Evolutionary conservation across 192 early-diverging fungal genomes (phyloP).

Genomic region (Physocladia obscura): DNA sequence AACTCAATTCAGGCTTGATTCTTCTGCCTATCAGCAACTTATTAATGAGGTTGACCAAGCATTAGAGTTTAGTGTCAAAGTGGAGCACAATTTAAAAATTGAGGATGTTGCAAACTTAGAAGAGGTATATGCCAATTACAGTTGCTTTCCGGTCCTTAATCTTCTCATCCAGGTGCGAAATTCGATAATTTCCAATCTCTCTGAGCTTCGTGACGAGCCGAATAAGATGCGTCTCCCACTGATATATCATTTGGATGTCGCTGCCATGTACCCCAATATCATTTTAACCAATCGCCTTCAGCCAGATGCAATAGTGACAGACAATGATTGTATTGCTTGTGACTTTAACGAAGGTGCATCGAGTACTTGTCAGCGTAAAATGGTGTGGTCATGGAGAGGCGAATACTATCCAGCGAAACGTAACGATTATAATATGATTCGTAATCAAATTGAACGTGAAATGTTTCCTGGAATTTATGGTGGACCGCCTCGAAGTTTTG

Average conservation of each 20-base stretch:
- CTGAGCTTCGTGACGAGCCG: slow-evolving; percentile 77
- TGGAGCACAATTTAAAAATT: slow-evolving; percentile 73
- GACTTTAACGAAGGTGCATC: slow-evolving; percentile 85
- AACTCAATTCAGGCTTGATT: slow-evolving; percentile 77
- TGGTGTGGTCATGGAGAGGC: slow-evolving; percentile 98
- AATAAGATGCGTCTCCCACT: slow-evolving; percentile 75
- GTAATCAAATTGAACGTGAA: slow-evolving; percentile 79
- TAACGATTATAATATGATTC: slow-evolving; percentile 90
- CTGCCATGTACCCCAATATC: slow-evolving; percentile 99
- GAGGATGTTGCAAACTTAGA: slow-evolving; percentile 87
- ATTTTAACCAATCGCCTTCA: slow-evolving; percentile 97
- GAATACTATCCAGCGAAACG: slow-evolving; percentile 90
- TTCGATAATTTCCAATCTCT: slow-evolving; percentile 65
- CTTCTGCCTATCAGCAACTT: slow-evolving; percentile 76
- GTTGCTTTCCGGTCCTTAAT: not conserved
- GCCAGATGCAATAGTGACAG: slow-evolving; percentile 92
- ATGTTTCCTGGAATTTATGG: slow-evolving; percentile 59
- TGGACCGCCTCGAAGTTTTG: slow-evolving; percentile 54
- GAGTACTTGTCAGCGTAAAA: slow-evolving; percentile 85
- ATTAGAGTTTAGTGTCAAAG: slow-evolving; percentile 82
- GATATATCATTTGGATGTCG: slow-evolving; percentile 99
- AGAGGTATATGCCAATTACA: slow-evolving; percentile 59
- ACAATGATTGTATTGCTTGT: slow-evolving; percentile 85
- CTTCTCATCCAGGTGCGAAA: slow-evolving; percentile 45
- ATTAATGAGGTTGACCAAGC: slow-evolving; percentile 91